phyloP scores from a whole-genome alignment of 768 basidiomycete species.

The Boletus sensibilis region DNA sequence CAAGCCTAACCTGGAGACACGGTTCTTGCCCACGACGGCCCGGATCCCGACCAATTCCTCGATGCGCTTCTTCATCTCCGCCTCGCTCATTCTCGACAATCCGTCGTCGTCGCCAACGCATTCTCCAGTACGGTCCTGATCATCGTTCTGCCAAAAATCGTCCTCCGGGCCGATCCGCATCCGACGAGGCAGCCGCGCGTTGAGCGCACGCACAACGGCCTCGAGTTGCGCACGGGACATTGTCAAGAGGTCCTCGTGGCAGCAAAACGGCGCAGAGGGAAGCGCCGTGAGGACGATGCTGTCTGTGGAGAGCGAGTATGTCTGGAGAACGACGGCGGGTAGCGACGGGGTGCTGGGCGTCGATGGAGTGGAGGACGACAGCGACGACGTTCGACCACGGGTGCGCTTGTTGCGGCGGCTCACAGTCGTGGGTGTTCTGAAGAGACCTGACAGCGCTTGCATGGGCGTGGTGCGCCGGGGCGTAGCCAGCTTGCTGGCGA shows the following conservation, averaged over 20 bases:
- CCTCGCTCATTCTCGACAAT: slow-evolving; percentile 33
- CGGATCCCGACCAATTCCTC: slow-evolving; percentile 62
- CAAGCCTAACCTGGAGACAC: slow-evolving; percentile 25
- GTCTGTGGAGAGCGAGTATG: slow-evolving; percentile 47
- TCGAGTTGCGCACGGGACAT: slow-evolving; percentile 59
- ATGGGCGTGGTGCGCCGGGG: slow-evolving; percentile 15
- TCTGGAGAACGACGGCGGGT: slow-evolving; percentile 57
- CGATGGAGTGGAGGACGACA: slow-evolving; percentile 12
- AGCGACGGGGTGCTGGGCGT: slow-evolving; percentile 7
- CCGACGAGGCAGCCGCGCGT: slow-evolving; percentile 51
- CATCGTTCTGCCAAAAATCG: slow-evolving; percentile 21
- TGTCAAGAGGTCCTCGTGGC: slow-evolving; percentile 67
- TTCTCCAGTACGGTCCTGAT: neutral
- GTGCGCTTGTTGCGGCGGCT: slow-evolving; percentile 22
- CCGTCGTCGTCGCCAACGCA: slow-evolving; percentile 6
- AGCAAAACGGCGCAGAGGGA: slow-evolving; percentile 60
- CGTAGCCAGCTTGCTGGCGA: neutral
- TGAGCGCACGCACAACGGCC: slow-evolving; percentile 52
- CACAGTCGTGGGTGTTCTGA: slow-evolving; percentile 21
- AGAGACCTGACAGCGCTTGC: slow-evolving; percentile 18
- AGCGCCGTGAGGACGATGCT: slow-evolving; percentile 65
- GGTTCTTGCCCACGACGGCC: slow-evolving; percentile 31
- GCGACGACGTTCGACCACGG: slow-evolving; percentile 8
- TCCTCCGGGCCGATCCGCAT: slow-evolving; percentile 47
- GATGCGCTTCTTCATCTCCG: slow-evolving; percentile 51